Percentiles rank a stretch among this genome's conserved stretches.
Conservation (phyloP, 2,329 filamentous ascomycete species). For the Colletotrichum sp. region DNA sequence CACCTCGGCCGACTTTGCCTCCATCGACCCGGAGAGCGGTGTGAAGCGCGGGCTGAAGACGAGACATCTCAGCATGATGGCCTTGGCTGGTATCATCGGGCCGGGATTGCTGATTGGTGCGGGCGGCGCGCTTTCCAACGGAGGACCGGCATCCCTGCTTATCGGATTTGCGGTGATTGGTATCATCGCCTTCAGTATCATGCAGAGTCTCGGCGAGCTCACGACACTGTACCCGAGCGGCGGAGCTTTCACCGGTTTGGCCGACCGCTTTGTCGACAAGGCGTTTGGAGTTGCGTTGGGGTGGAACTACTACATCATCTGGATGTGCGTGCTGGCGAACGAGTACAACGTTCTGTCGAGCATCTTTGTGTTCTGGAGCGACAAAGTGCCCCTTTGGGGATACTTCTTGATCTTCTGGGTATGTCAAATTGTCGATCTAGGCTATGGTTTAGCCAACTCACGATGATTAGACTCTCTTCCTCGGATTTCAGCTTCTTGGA, state of each 20-base stretch:
- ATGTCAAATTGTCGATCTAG: slow-evolving; percentile 10
- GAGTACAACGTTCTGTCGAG: slow-evolving; percentile 74
- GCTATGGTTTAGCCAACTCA: neutral
- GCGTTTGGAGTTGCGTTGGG: slow-evolving; percentile 72
- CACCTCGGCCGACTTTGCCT: slow-evolving; percentile 42
- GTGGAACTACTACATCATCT: slow-evolving; percentile 76
- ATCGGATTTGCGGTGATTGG: slow-evolving; percentile 78
- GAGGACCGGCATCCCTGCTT: slow-evolving; percentile 73
- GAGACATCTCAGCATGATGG: slow-evolving; percentile 70
- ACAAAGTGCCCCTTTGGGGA: slow-evolving; percentile 65
- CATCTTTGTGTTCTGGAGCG: slow-evolving; percentile 70
- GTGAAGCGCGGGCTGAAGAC: slow-evolving; percentile 75
- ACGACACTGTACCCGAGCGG: slow-evolving; percentile 75
- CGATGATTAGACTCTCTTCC: slow-evolving; percentile 55
- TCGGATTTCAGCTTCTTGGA: slow-evolving; percentile 72
- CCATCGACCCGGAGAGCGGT: slow-evolving; percentile 65
- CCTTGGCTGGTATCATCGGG: slow-evolving; percentile 66
- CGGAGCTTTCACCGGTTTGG: slow-evolving; percentile 73
- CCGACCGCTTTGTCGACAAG: slow-evolving; percentile 73
- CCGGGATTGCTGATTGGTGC: slow-evolving; percentile 76
- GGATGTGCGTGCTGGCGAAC: slow-evolving; percentile 69
- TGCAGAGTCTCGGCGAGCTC: slow-evolving; percentile 77
- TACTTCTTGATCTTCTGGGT: slow-evolving; percentile 79
- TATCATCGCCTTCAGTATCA: slow-evolving; percentile 69
- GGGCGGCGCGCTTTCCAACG: slow-evolving; percentile 70